Percentiles rank a stretch among this genome's conserved stretches.
Conservation (phyloP, 2,329 filamentous ascomycete species). For the Elsinoe perseae region DNA sequence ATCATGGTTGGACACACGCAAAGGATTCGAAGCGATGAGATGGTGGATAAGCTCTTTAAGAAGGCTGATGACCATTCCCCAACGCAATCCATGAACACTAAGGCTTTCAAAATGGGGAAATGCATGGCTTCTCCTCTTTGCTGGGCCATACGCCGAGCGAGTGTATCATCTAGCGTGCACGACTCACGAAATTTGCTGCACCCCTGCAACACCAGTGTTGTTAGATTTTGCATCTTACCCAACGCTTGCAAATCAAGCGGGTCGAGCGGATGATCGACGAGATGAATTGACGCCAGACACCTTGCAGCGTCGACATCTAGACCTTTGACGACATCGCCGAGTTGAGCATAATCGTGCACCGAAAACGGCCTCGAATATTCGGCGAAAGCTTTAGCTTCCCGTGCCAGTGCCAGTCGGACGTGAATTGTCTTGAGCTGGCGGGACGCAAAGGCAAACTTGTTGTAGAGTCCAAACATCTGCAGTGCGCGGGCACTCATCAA, state of each 20-base stretch:
- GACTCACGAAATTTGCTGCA: neutral
- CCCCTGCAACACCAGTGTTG: neutral
- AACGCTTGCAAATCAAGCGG: neutral
- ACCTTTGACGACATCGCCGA: neutral
- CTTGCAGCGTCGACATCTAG: neutral
- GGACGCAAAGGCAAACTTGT: neutral
- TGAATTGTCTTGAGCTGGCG: neutral
- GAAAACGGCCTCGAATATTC: neutral
- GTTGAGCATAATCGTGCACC: neutral
- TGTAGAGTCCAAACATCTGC: neutral
- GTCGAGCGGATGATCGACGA: neutral
- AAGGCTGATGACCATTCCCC: neutral
- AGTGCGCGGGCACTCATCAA: neutral
- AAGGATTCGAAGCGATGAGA: neutral
- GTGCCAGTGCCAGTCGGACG: neutral
- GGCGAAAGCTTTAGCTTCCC: neutral
- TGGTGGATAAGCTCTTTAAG: neutral
- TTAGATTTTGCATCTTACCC: neutral
- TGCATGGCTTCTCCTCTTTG: neutral
- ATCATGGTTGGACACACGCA: neutral
- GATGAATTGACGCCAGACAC: neutral
- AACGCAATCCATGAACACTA: neutral
- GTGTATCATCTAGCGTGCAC: neutral
- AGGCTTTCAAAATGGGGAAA: neutral
- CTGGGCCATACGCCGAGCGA: neutral